Base-by-base conservation (phyloP, 2,329 filamentous ascomycete genomes). In the Hortaea sp. region DNA sequence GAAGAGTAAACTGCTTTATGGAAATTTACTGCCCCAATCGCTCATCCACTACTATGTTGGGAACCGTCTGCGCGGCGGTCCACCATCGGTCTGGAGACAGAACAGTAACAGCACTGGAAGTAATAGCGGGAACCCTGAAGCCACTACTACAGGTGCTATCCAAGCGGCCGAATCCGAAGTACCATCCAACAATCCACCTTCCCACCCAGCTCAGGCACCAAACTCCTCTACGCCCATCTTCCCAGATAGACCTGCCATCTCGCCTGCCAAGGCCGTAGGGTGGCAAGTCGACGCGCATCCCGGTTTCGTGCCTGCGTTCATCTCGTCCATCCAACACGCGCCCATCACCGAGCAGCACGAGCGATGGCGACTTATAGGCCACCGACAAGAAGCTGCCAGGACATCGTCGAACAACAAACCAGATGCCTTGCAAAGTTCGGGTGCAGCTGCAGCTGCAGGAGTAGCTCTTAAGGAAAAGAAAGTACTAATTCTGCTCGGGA, bases 261-360 rank as follows among this genome's bases (percentile, higher is more conserved):
- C 76, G 6, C 74, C 85, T 3, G 75, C 79, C 0, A 71, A 73
- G 3, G 76, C 84, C 0, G 79, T 88, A 42, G 65, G 69, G 40
- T 88, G 85, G 82, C 85, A 90, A 64, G 66, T 87, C 13, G 67
- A 72, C 32, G 59, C 75, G 29, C 84, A 90, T 60, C 58, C 63
- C 1, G 86, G 84, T 0, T 89, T 87, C 57, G 69, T 87, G 5
- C 69, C 71, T 2, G 77, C 84, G 0, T 88, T 88, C 57, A 75
- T 88, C 57, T 84, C 79, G 47, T 80, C 77, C 29, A 82, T 90
- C 54, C 74, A 80, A 13, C 67, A 84, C 57, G 82, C 81, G 1
- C 86, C 85, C 0, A 79, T 89, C 20, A 78, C 82, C 50, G 73
- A 75, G 9, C 76, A 83, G 52, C 73, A 79, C 46, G 69, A 71